Conservation (phyloP, 768 basidiomycete species). For the Serendipita indica region DNA sequence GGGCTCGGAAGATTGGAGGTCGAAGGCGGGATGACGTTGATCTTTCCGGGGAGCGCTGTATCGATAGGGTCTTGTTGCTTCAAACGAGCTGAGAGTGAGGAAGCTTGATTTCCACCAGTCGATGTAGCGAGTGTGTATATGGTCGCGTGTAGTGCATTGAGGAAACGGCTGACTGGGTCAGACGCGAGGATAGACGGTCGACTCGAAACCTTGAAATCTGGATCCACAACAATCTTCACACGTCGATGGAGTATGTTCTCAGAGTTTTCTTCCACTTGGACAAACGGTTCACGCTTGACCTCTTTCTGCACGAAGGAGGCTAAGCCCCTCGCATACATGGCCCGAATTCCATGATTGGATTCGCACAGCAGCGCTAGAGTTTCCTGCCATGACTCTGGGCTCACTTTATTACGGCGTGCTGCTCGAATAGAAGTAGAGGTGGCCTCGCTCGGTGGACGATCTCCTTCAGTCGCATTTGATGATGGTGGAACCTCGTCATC, state of each 20-base stretch:
- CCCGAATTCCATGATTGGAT: conserved; percentile 56
- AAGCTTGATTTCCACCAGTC: conserved; percentile 14
- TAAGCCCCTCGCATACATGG: conserved; percentile 61
- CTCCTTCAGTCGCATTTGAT: neutral
- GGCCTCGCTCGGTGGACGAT: neutral
- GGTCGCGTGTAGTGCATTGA: conserved; percentile 70
- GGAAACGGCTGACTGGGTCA: conserved; percentile 51
- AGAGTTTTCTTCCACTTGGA: conserved; percentile 30
- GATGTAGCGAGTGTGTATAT: conserved; percentile 65
- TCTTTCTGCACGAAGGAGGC: conserved; percentile 64
- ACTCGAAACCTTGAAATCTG: neutral
- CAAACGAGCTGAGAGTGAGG: conserved; percentile 28
- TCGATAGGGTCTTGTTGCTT: conserved; percentile 21
- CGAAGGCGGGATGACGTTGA: conserved; percentile 24
- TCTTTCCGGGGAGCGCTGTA: conserved; percentile 16
- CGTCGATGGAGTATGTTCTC: neutral
- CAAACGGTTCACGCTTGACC: conserved; percentile 44
- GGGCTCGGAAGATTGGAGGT: conserved; percentile 16
- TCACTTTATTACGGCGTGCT: conserved; percentile 29
- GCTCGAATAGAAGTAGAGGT: conserved; percentile 1
- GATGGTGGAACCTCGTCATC: neutral
- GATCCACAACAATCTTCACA: neutral
- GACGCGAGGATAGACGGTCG: conserved; percentile 20
- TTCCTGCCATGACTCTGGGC: conserved; percentile 83
- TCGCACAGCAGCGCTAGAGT: conserved; percentile 77